phyloP scores from a whole-genome alignment of 371 early-diverging fungal genomes.

The Zychaea mexicana region DNA sequence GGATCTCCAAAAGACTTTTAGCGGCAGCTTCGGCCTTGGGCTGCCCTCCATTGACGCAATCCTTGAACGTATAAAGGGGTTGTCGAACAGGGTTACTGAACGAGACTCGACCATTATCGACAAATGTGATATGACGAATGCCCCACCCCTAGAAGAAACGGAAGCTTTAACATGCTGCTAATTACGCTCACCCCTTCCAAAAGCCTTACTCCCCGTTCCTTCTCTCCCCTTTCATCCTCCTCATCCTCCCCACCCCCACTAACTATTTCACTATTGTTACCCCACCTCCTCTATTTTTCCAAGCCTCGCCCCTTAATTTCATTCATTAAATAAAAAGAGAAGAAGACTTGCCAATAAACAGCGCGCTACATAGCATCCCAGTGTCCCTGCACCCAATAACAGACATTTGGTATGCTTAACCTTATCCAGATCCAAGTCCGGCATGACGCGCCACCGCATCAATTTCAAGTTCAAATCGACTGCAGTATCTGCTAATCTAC shows the following conservation, averaged over 20 bases:
- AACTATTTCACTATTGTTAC: too few relatives aligned
- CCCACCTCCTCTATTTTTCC: too few relatives aligned
- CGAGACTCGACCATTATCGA: constrained; percentile 91
- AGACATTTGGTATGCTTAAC: constrained; percentile 78
- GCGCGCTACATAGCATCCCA: constrained; percentile 93
- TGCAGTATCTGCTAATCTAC: constrained; percentile 83
- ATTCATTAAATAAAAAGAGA: constrained; percentile 4
- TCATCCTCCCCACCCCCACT: too few relatives aligned
- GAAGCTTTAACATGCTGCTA: too few relatives aligned
- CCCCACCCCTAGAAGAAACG: constrained; percentile 83
- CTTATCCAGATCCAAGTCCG: constrained; percentile 81
- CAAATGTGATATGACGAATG: constrained; percentile 89
- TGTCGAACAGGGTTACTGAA: constrained; percentile 96
- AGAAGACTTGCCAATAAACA: constrained; percentile 57
- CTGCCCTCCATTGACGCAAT: constrained; percentile 82
- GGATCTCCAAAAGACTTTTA: constrained; percentile 66
- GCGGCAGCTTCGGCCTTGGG: constrained; percentile 91
- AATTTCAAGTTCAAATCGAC: constrained; percentile 93
- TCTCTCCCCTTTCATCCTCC: not conserved
- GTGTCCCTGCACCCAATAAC: constrained; percentile 93
- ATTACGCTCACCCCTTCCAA: not conserved
- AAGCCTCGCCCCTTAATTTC: not conserved
- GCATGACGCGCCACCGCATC: constrained; percentile 95
- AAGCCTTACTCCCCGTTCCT: not conserved
- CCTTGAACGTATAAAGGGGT: constrained; percentile 88